Base-by-base conservation (phyloP, 2,329 filamentous ascomycete genomes). In the Alternaria sp. region DNA sequence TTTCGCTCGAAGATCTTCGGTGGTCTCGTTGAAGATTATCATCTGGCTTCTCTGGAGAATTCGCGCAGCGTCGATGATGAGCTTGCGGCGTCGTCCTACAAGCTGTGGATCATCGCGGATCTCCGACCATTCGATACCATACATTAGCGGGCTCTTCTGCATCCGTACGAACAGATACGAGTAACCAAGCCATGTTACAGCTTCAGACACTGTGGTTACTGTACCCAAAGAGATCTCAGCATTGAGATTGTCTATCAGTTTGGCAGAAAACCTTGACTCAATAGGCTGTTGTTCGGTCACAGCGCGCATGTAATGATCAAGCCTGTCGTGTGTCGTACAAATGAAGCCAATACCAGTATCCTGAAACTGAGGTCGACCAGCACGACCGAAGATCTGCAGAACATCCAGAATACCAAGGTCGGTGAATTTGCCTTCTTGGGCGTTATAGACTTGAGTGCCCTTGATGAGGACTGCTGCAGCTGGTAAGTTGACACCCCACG, bases 271-370 rank as follows among this genome's bases (percentile, higher is more conserved):
- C 60, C 90, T 91, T n/a, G 94, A 98, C 74, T 99, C 95, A 64
- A 99, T 99, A 0, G 96, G 95, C 66, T 97, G 90, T 76, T 99
- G 95, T 66, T 97, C 92, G 10, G 95, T 99, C 3, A 99, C 92
- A 2, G 95, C 94, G 41, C 90, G 90, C 46, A 98, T 84, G 76
- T 99, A 99, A 77, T 99, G 94, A 30, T 90, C 83, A 9, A 99
- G 83, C 75, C 94, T 97, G 78, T 97, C 94, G n/a, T 94, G 91
- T 0, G 93, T 97, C 0, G 96, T 99, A 73, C 93, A 96, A 67
- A 99, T 99, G 84, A 97, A 97, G 65, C 96, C 96, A 69, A 98
- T 97, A 84, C 95, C 95, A 36, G 91, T 95, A 73, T 98, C 95
- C 75, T 98, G 94, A 70, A 97, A 99, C 75, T 99, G 95, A 41